Evolutionary conservation across 2,329 filamentous ascomycete genomes (phyloP).

Genomic region (Xylaria polymorpha): DNA sequence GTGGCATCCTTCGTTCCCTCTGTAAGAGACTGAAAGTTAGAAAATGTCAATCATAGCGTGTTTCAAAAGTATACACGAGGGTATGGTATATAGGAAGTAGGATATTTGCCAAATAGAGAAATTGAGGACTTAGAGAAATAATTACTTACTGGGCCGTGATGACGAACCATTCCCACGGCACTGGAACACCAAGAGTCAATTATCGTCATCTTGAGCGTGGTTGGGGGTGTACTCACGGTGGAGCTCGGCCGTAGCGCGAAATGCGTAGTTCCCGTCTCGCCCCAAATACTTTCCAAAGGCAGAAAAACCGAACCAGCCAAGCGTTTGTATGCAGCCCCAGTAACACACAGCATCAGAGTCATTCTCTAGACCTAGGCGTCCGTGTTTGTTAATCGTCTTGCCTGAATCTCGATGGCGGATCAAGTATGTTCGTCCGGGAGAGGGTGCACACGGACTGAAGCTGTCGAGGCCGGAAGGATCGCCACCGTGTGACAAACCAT

Average conservation of each 20-base stretch:
- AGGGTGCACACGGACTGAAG: neutral
- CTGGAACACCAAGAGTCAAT: no score
- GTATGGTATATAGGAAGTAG: neutral
- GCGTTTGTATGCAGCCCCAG: conserved; percentile 13
- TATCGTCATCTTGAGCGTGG: no score
- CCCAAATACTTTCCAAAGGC: conserved; percentile 7
- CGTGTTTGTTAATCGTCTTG: neutral
- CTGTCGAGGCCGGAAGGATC: neutral
- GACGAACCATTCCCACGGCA: conserved; percentile 19
- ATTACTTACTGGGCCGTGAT: neutral
- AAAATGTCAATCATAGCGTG: neutral
- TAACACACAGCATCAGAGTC: neutral
- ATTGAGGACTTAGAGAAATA: no score
- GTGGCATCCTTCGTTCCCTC: conserved; percentile 4
- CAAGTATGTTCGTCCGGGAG: conserved; percentile 13
- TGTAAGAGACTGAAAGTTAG: neutral
- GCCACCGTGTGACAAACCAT: neutral
- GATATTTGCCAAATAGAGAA: neutral
- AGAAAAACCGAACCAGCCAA: conserved; percentile 20
- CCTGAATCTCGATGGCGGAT: conserved; percentile 8
- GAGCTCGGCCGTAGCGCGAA: conserved; percentile 4
- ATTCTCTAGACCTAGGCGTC: neutral
- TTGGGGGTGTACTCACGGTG: conserved; percentile 2
- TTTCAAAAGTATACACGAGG: neutral
- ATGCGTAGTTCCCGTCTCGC: conserved; percentile 5